A percentile compares a stretch with the other conserved stretches of the same genome.
These are phyloP conservation scores for Schoenoplectus tabernaemontani DNA, from an alignment of 202 grass and related monocot genomes.

Conservation along the genomic window DNA sequence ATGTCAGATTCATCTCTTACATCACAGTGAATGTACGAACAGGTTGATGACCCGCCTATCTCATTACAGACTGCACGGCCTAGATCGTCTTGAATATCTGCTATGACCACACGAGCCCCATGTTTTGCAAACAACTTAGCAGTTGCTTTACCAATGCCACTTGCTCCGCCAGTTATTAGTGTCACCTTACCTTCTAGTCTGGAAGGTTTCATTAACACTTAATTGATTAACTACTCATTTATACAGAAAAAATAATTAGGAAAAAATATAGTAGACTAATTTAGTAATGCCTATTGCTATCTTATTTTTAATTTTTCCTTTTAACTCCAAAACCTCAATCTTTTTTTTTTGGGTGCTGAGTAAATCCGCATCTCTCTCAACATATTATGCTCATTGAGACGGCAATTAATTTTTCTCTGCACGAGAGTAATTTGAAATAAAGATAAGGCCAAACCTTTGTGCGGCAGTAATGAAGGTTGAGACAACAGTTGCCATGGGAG, in stretches of 20 bases:
- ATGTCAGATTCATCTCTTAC: constrained; percentile 37
- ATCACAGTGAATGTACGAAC: constrained; percentile 45
- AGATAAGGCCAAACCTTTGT: neutral
- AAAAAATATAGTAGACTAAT: neutral
- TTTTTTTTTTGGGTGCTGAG: too few relatives aligned
- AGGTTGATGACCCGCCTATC: constrained; percentile 17
- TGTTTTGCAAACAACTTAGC: constrained; percentile 44
- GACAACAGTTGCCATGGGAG: neutral
- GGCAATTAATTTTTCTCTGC: neutral
- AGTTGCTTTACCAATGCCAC: constrained; percentile 49
- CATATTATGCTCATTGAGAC: too few relatives aligned
- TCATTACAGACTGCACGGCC: constrained; percentile 29
- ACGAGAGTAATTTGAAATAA: neutral
- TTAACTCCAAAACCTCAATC: neutral
- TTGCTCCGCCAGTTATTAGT: constrained; percentile 55
- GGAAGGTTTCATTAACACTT: neutral
- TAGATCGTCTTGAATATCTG: constrained; percentile 46
- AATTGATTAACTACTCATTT: neutral
- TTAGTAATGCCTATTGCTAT: neutral
- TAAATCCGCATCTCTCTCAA: too few relatives aligned
- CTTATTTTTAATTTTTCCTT: neutral
- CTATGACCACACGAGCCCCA: constrained; percentile 42
- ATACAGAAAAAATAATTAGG: neutral
- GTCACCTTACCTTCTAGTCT: constrained; percentile 57
- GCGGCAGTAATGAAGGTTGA: neutral